Conservation (phyloP, 148 eudicot species). For the Cornus controversa region DNA sequence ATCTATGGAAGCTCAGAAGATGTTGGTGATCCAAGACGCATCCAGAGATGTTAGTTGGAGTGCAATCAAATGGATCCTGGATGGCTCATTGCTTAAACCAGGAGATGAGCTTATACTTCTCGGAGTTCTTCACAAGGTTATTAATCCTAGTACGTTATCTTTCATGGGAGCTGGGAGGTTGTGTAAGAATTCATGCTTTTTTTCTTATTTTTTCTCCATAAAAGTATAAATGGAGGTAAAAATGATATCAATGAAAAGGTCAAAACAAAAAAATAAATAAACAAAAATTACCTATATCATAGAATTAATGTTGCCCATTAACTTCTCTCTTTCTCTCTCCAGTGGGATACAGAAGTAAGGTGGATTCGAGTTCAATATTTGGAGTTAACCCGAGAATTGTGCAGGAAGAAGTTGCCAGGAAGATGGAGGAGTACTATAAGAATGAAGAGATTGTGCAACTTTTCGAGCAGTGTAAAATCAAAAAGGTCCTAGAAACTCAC, state of each 20-base stretch:
- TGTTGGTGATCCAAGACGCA: conserved; percentile 34
- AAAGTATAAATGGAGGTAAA: not conserved
- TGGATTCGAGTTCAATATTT: conserved; percentile 14
- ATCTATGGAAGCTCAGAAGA: conserved; percentile 22
- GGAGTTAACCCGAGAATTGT: conserved; percentile 9
- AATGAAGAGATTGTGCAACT: conserved; percentile 13
- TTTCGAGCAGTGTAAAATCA: conserved; percentile 1
- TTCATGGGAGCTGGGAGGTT: conserved; percentile 7
- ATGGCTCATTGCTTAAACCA: conserved; percentile 12
- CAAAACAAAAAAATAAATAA: not conserved
- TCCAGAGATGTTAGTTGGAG: conserved; percentile 25
- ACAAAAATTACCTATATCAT: not conserved
- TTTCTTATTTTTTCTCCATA: not conserved
- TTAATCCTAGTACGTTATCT: conserved; percentile 22
- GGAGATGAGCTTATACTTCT: conserved; percentile 36
- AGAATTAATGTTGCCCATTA: not conserved
- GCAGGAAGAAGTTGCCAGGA: conserved; percentile 26
- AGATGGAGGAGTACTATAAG: conserved; percentile 30
- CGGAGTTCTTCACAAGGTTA: conserved; percentile 28
- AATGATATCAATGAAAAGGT: not conserved
- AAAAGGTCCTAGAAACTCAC: conserved; percentile 18
- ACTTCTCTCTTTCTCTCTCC: not conserved
- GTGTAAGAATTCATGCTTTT: conserved; percentile 13
- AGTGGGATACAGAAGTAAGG: conserved; percentile 30
- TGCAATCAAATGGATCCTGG: conserved; percentile 21